Conservation (phyloP, 352 stramenopile genomes). For the Pythium rishiriense region DNA sequence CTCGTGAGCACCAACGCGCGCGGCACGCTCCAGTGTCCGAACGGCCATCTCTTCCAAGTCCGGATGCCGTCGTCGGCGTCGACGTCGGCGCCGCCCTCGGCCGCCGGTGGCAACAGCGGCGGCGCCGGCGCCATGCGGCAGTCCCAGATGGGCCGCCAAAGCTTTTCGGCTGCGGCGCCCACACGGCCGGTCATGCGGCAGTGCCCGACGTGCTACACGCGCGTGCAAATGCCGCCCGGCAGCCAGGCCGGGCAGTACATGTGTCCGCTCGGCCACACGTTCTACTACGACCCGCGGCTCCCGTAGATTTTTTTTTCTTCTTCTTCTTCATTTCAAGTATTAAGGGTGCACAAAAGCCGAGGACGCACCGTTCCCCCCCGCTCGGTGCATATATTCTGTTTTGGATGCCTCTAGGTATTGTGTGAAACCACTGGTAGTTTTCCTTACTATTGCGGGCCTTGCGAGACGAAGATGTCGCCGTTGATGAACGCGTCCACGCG, state of each 20-base stretch:
- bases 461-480: constrained; percentile 69
- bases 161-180: constrained; percentile 25
- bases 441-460: constrained; percentile 36
- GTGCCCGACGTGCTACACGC: constrained; percentile 86
- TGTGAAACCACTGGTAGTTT: too few species aligned
- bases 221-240: constrained; percentile 84
- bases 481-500: constrained; percentile 77
- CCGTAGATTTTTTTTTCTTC: constrained; percentile 11
- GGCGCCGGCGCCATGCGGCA: constrained; percentile 28
- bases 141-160: constrained; percentile 25
- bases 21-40: constrained; percentile 46
- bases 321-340: constrained; percentile 1
- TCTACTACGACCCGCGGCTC: constrained; percentile 79
- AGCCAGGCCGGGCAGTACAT: constrained; percentile 88
- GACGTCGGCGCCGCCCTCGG: constrained; percentile 3
- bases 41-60: constrained; percentile 47
- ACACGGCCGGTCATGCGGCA: constrained; percentile 74
- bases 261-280: constrained; percentile 86
- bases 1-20: constrained; percentile 42
- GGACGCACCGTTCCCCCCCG: too few species aligned
- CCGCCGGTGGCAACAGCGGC: constrained; percentile 16
- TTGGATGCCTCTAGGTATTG: too few species aligned
- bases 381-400: too few species aligned
- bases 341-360: too few species aligned
- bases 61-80: constrained; percentile 33